Evolutionary conservation across 2,329 filamentous ascomycete genomes (phyloP).

Genomic region (Fusarium sp.): DNA sequence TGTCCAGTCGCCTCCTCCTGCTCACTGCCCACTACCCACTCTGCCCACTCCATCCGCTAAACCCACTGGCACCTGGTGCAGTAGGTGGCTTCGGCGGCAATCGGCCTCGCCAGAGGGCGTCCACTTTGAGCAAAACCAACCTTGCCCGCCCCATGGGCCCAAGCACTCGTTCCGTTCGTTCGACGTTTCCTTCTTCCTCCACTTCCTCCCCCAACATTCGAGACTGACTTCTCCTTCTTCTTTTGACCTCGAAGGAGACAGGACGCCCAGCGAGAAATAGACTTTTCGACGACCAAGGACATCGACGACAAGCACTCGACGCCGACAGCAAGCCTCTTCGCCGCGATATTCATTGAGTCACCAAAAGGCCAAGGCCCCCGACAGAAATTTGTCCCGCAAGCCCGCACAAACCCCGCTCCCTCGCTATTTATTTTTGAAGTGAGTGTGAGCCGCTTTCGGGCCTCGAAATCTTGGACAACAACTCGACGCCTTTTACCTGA

Average conservation of each 20-base stretch:
- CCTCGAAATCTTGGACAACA: not conserved
- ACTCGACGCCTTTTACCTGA: conserved; percentile 9
- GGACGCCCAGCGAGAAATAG: conserved; percentile 8
- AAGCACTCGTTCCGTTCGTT: conserved; percentile 9
- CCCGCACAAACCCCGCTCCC: conserved; percentile 40
- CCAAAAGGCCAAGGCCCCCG: conserved; percentile 2
- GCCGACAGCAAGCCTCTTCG: conserved; percentile 12
- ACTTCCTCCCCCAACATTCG: conserved; percentile 37
- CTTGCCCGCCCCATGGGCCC: conserved; percentile 18
- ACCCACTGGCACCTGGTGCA: conserved; percentile 23
- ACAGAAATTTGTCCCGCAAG: conserved; percentile 37
- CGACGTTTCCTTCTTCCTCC: conserved; percentile 40
- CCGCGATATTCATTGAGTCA: conserved; percentile 20
- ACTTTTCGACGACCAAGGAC: conserved; percentile 11
- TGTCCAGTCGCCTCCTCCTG: conserved; percentile 29
- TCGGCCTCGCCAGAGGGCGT: conserved; percentile 40
- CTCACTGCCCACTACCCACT: conserved; percentile 38
- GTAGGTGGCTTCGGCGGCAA: conserved; percentile 42
- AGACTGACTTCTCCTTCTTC: conserved; percentile 10
- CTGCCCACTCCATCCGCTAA: conserved; percentile 24
- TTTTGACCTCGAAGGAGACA: conserved; percentile 10
- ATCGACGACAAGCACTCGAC: conserved; percentile 10
- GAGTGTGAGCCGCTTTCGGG: conserved; percentile 28
- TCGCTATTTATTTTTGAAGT: conserved; percentile 19
- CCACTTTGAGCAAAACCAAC: conserved; percentile 41